Evolutionary conservation across 805 yeast genomes (phyloP).

Genomic region (Yarrowia sp.): DNA sequence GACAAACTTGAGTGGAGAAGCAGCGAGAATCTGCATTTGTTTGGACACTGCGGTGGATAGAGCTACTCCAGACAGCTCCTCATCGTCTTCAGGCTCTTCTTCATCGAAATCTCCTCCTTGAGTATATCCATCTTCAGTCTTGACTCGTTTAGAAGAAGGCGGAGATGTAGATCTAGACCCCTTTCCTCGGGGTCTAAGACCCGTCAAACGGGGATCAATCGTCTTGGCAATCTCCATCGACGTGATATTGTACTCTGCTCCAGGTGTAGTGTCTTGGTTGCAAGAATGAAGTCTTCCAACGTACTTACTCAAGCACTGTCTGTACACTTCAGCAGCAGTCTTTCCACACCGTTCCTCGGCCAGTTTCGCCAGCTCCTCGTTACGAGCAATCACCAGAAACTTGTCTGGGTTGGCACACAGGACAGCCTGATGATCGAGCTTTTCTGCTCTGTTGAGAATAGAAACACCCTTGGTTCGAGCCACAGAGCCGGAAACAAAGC

Average conservation of each 20-base stretch:
- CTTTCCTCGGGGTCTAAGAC: neutral
- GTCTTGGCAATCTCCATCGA: constrained; percentile 40
- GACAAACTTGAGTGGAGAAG: constrained; percentile 59
- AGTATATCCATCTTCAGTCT: constrained; percentile 34
- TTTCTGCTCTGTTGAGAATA: constrained; percentile 4
- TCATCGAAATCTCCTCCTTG: constrained; percentile 27
- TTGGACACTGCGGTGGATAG: constrained; percentile 44
- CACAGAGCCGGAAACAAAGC: constrained; percentile 28
- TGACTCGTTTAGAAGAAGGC: constrained; percentile 29
- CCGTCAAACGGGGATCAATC: neutral
- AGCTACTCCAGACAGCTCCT: constrained; percentile 37
- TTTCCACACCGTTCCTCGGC: constrained; percentile 69
- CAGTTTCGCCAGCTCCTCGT: constrained; percentile 58
- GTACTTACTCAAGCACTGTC: constrained; percentile 52
- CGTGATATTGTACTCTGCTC: constrained; percentile 37
- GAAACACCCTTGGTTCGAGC: neutral
- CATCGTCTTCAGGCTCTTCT: constrained; percentile 34
- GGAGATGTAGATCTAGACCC: neutral
- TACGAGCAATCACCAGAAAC: constrained; percentile 64
- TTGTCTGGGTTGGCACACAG: constrained; percentile 64
- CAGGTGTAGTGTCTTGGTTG: constrained; percentile 35
- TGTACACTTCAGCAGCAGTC: constrained; percentile 63
- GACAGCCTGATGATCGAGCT: constrained; percentile 36
- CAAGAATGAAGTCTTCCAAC: constrained; percentile 50
- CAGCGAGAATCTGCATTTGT: constrained; percentile 68